Percentiles rank a stretch among this genome's conserved stretches.
Evolutionary conservation across 352 stramenopile species (phyloP).

Genomic region (Phytopythium aichiense): DNA sequence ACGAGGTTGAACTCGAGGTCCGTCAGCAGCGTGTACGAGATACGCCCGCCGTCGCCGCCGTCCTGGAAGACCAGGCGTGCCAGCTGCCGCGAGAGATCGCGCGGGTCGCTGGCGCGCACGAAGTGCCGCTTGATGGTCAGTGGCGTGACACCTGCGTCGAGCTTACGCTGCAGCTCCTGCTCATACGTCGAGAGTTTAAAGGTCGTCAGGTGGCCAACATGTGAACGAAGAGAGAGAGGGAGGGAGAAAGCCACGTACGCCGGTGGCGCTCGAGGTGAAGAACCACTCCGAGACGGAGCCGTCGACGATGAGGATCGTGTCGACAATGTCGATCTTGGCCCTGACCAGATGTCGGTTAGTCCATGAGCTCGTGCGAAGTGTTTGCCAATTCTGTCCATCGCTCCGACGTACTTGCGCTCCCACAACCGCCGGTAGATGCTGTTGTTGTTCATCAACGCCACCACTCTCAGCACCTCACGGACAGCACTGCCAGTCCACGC

Average conservation of each 20-base stretch:
- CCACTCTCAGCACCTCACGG: background rate
- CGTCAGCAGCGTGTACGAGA: slow-evolving; percentile 35
- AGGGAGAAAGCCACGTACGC: slow-evolving; percentile 21
- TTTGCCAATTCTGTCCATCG: too few species aligned
- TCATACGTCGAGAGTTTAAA: background rate
- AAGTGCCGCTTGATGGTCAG: slow-evolving; percentile 45
- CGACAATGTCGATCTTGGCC: slow-evolving; percentile 53
- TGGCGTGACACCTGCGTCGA: slow-evolving; percentile 25
- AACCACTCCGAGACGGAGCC: slow-evolving; percentile 47
- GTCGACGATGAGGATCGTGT: slow-evolving; percentile 47
- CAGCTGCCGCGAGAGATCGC: slow-evolving; percentile 10
- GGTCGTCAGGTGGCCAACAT: too few species aligned
- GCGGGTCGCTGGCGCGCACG: slow-evolving; percentile 18
- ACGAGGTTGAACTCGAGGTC: slow-evolving; percentile 55
- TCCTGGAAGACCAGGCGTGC: slow-evolving; percentile 34
- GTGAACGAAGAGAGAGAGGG: background rate
- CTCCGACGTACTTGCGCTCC: slow-evolving; percentile 41
- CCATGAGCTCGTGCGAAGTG: background rate
- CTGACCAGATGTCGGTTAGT: slow-evolving; percentile 12
- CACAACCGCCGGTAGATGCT: slow-evolving; percentile 57
- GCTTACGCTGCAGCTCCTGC: slow-evolving; percentile 54
- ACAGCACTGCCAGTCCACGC: background rate
- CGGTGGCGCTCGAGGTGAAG: slow-evolving; percentile 51
- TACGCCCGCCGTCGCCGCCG: slow-evolving; percentile 23
- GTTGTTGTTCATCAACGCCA: background rate